These are phyloP conservation scores for Boeremia lycopersici DNA, from an alignment of 2,329 filamentous ascomycete species.

Conservation along the genomic window DNA sequence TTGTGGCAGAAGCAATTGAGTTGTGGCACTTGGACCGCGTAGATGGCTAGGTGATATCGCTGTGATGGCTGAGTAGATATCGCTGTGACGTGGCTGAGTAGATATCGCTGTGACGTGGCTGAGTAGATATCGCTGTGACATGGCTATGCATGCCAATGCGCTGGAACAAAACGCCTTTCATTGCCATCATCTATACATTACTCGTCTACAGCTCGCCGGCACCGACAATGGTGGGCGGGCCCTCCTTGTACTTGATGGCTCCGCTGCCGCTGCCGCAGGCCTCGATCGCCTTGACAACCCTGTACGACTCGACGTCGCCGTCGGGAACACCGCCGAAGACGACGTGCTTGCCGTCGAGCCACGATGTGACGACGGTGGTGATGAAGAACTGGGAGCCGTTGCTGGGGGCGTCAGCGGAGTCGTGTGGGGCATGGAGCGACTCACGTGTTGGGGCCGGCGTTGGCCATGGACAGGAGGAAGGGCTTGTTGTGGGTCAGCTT, in stretches of 20 bases:
- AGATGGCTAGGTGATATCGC: too few species aligned
- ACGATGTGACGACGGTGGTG: slow-evolving; percentile 70
- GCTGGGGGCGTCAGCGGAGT: slow-evolving; percentile 44
- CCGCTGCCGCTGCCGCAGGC: slow-evolving; percentile 62
- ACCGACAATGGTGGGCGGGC: slow-evolving; percentile 60
- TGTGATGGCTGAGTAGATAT: too few species aligned
- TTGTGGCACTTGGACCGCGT: too few species aligned
- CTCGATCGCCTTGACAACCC: slow-evolving; percentile 65
- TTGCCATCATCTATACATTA: slow-evolving; percentile 15
- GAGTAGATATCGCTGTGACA: too few species aligned
- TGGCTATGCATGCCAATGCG: too few species aligned
- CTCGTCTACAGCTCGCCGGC: slow-evolving; percentile 54
- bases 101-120: too few species aligned
- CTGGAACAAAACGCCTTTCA: slow-evolving; percentile 13
- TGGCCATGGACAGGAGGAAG: slow-evolving; percentile 91
- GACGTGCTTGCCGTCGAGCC: slow-evolving; percentile 81
- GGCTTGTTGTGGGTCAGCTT: slow-evolving; percentile 71
- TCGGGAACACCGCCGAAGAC: slow-evolving; percentile 76
- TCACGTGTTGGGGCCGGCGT: slow-evolving; percentile 90
- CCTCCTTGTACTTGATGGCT: slow-evolving; percentile 56
- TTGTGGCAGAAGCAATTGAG: slow-evolving; percentile 22
- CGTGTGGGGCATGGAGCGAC: slow-evolving; percentile 20
- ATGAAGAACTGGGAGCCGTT: slow-evolving; percentile 78
- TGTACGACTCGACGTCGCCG: slow-evolving; percentile 59
- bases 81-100: too few species aligned